Conservation (phyloP, 2,329 filamentous ascomycete species). For the Aspergillus pseudotamarii region DNA sequence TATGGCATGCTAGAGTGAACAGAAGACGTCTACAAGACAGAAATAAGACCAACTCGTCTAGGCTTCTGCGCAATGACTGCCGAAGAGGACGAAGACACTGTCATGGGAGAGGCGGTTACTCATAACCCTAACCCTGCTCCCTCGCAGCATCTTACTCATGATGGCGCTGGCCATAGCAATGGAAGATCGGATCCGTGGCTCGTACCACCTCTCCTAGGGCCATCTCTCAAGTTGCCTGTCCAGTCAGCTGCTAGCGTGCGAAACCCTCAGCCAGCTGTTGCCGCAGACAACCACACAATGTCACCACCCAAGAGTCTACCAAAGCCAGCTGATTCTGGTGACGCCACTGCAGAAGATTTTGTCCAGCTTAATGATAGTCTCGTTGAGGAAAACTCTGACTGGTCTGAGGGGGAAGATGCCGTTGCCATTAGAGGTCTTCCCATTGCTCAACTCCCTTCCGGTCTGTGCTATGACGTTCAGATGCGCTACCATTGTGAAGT, state of each 20-base stretch:
- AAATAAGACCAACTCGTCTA: slow-evolving; percentile 13
- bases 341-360: slow-evolving; percentile 21
- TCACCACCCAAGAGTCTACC: slow-evolving; percentile 25
- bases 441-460: slow-evolving; percentile 63
- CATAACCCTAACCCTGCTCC: slow-evolving; percentile 21
- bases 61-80: slow-evolving; percentile 19
- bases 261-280: slow-evolving; percentile 7
- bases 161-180: slow-evolving; percentile 23
- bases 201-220: slow-evolving; percentile 26
- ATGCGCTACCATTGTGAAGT: slow-evolving; percentile 96
- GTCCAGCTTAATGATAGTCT: slow-evolving; percentile 34
- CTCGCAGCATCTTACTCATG: slow-evolving; percentile 18
- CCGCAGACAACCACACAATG: slow-evolving; percentile 12
- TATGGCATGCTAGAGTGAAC: slow-evolving; percentile 21
- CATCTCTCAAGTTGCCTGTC: slow-evolving; percentile 23
- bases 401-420: slow-evolving; percentile 40
- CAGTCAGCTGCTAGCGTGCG: slow-evolving; percentile 11
- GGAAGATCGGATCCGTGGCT: slow-evolving; percentile 24
- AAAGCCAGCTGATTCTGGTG: slow-evolving; percentile 31
- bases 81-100: slow-evolving; percentile 44
- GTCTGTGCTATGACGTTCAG: slow-evolving; percentile 85
- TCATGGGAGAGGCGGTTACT: slow-evolving; percentile 39
- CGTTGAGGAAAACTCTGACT: slow-evolving; percentile 45
- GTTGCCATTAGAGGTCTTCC: slow-evolving; percentile 47
- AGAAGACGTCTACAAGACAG: slow-evolving; percentile 7